These are phyloP conservation scores for Fusarium newnesense DNA, from an alignment of 2,329 filamentous ascomycete species.

Conservation along the genomic window DNA sequence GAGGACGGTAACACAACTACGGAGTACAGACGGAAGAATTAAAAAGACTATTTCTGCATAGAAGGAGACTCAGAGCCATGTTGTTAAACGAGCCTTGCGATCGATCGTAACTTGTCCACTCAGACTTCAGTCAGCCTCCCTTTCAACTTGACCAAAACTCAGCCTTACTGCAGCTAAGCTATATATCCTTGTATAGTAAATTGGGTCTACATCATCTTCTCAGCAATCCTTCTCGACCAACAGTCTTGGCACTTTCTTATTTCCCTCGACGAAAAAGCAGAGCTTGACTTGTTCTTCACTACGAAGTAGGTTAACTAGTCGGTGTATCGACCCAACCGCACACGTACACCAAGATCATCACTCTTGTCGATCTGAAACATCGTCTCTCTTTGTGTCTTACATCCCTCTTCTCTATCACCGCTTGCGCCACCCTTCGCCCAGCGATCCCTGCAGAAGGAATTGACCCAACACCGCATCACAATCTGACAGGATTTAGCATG, in stretches of 20 bases:
- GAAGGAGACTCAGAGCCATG: neutral
- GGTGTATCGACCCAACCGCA: neutral
- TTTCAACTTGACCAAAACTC: slow-evolving; percentile 10
- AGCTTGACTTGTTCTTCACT: neutral
- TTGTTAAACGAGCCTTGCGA: neutral
- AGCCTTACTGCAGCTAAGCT: slow-evolving; percentile 28
- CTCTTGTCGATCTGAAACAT: neutral
- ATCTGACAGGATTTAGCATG: slow-evolving; percentile 9
- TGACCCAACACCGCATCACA: neutral
- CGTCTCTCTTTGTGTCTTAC: neutral
- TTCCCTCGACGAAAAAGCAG: neutral
- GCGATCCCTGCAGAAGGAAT: slow-evolving; percentile 8
- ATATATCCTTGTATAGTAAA: slow-evolving; percentile 7
- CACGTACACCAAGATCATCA: neutral
- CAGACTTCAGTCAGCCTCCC: slow-evolving; percentile 15
- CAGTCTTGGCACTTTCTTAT: neutral
- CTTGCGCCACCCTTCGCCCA: slow-evolving; percentile 20
- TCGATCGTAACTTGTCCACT: slow-evolving; percentile 13
- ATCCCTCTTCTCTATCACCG: neutral
- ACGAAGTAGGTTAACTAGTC: neutral
- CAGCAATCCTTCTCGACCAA: slow-evolving; percentile 18
- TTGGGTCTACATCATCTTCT: slow-evolving; percentile 7
- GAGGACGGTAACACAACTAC: neutral
- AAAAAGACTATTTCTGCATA: neutral
- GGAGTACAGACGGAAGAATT: neutral